A percentile compares a stretch with the other conserved stretches of the same genome.
Evolutionary conservation across 768 basidiomycete genomes (phyloP).

Genomic region (Pulveroboletus sp.): DNA sequence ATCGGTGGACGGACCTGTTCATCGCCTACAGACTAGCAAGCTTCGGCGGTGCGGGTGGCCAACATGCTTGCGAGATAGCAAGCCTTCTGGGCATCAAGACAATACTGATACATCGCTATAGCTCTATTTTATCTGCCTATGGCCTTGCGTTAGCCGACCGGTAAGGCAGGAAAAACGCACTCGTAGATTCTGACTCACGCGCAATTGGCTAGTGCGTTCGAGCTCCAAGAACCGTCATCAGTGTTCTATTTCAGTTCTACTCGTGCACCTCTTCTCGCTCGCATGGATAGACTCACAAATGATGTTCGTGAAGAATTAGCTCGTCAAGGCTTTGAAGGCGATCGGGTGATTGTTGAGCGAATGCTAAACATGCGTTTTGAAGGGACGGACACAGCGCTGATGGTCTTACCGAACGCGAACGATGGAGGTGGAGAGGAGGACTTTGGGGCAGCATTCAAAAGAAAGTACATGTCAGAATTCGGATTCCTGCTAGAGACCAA

Average conservation of each 20-base stretch:
- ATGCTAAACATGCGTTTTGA: slow-evolving; percentile 93
- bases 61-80: slow-evolving; percentile 92
- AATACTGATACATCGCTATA: slow-evolving; percentile 85
- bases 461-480: slow-evolving; percentile 80
- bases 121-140: slow-evolving; percentile 90
- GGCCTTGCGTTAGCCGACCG: slow-evolving; percentile 88
- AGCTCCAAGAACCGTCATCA: slow-evolving; percentile 87
- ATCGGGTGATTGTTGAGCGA: slow-evolving; percentile 69
- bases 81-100: slow-evolving; percentile 80
- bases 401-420: slow-evolving; percentile 59
- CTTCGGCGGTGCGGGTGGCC: slow-evolving; percentile 88
- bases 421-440: slow-evolving; percentile 59
- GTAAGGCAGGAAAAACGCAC: slow-evolving; percentile 25
- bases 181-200: not conserved
- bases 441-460: slow-evolving; percentile 75
- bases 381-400: slow-evolving; percentile 88
- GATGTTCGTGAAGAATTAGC: slow-evolving; percentile 64
- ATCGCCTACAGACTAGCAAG: slow-evolving; percentile 56
- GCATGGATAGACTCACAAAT: slow-evolving; percentile 63
- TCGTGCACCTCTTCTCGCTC: slow-evolving; percentile 47
- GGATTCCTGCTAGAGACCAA: slow-evolving; percentile 88
- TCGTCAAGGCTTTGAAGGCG: slow-evolving; percentile 75
- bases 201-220: slow-evolving; percentile 57
- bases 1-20: not conserved
- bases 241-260: slow-evolving; percentile 66